These are phyloP conservation scores for Hirschioporus abietinus DNA, from an alignment of 768 basidiomycete genomes.

Conservation along the genomic window DNA sequence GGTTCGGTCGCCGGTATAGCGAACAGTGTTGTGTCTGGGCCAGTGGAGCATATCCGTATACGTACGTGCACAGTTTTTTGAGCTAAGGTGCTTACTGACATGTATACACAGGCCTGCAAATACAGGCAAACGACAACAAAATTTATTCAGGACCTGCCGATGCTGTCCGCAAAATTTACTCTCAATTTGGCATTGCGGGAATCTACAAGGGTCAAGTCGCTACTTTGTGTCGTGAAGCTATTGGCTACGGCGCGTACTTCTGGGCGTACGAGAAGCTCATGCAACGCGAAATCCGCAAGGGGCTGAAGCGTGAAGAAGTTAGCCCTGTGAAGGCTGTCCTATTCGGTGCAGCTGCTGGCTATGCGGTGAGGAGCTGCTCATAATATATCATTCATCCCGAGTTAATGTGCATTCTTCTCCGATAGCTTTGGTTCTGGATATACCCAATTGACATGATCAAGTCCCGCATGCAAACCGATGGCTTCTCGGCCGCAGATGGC, in stretches of 20 bases:
- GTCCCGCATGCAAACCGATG: conserved; percentile 93
- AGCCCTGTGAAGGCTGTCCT: conserved; percentile 71
- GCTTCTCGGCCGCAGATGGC: conserved; percentile 66
- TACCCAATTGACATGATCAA: conserved; percentile 98
- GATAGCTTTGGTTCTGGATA: conserved; percentile 82
- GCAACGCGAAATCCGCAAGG: conserved; percentile 75
- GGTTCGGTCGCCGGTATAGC: conserved; percentile 86
- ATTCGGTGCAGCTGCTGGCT: conserved; percentile 90
- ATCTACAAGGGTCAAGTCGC: conserved; percentile 92
- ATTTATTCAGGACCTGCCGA: conserved; percentile 81
- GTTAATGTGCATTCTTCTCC: conserved; percentile 13
- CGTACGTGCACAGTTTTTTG: conserved; percentile 43
- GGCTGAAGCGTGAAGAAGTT: conserved; percentile 71
- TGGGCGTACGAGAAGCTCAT: conserved; percentile 89
- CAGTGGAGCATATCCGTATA: conserved; percentile 97
- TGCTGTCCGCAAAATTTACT: conserved; percentile 80
- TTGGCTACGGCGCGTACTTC: conserved; percentile 87
- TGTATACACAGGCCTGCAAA: conserved; percentile 68
- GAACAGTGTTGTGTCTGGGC: conserved; percentile 90
- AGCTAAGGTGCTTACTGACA: not conserved
- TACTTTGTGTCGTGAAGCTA: conserved; percentile 78
- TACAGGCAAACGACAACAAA: conserved; percentile 74
- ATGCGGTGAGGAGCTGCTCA: conserved; percentile 54
- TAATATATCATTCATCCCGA: too few species aligned
- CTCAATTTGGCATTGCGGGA: conserved; percentile 69